Evolutionary conservation across 805 yeast genomes (phyloP), one percentile per base, ranked within the genome.

Genomic region (Wickerhamiella domercqiae): DNA sequence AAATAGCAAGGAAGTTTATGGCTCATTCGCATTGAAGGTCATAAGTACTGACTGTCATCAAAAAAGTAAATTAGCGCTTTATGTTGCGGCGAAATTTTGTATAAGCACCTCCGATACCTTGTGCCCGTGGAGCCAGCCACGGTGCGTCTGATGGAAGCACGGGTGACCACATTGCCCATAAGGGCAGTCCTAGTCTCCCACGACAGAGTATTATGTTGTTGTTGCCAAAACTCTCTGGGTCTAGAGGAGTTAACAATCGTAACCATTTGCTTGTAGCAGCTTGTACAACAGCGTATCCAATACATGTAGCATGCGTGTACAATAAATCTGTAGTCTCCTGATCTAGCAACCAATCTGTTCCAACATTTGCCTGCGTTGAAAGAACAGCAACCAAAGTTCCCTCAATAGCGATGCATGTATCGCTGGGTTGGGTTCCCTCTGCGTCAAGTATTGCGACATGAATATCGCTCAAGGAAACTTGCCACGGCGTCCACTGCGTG

Each of bases 201-300:
- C 42, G 25, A 18, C 35, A n/a, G 2, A 46, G 32, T 1, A 46
- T 37, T 4, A 31, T 20, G 5, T 20, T 20, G 4, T 15, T 32
- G 4, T 40, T 18, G 9, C 28, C 47, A 13, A 39, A 17, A 3
- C 17, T 33, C 1, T 31, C 53, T 3, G 51, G 51, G 13, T 57
- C 47, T 0, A 45, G 15, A 1, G 51, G 83, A 0, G 78, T 57
- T 47, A 78, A 74, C 1, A 82, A 36, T 40, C 78, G 73, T 32
- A 79, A 47, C 13, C 58, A 44, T 7, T 59, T 49, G 1, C 56
- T 49, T 0, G 42, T 43, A 40, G 81, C 56, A 1, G 87, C 77
- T 50, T 83, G 94, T 0, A 82, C 62, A 35, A 81, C 59, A 1
- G 70, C 73, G 24, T 78, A 54, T 0, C 80, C 76, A 15, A 64